Percentiles rank a stretch among this genome's conserved stretches.
Evolutionary conservation across 768 basidiomycete genomes (phyloP).

Genomic region (Podaxis mareebaensis): DNA sequence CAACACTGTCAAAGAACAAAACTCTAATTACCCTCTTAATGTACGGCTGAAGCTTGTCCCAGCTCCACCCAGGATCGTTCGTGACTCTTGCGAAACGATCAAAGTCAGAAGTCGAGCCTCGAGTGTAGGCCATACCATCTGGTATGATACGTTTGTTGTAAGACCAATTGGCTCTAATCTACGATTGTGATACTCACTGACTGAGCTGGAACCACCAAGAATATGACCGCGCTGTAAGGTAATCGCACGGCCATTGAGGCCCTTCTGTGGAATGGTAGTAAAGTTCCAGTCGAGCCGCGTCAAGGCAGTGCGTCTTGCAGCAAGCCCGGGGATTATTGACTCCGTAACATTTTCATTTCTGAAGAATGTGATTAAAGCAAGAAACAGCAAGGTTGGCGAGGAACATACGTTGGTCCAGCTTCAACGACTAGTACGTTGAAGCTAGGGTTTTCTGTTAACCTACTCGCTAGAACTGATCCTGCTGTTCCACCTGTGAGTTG

Average conservation of each 20-base stretch:
- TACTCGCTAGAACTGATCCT: conserved; percentile 30
- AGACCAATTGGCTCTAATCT: conserved; percentile 14
- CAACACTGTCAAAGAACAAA: conserved; percentile 16
- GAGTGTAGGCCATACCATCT: conserved; percentile 27
- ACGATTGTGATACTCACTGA: conserved; percentile 25
- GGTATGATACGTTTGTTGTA: not conserved
- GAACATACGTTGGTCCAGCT: conserved; percentile 18
- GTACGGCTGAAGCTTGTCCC: conserved; percentile 30
- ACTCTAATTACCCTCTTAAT: conserved; percentile 22
- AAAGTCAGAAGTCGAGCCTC: conserved; percentile 19
- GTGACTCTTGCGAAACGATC: conserved; percentile 28
- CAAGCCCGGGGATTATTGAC: conserved; percentile 20
- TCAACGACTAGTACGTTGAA: conserved; percentile 20
- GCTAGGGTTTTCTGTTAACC: conserved; percentile 23
- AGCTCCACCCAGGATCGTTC: conserved; percentile 35
- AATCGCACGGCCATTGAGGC: conserved; percentile 26
- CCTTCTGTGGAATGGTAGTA: conserved; percentile 28
- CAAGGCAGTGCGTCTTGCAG: not conserved
- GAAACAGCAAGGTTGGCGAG: not conserved
- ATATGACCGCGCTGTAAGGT: conserved; percentile 29
- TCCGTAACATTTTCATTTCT: conserved; percentile 11
- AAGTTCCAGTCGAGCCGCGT: conserved; percentile 31
- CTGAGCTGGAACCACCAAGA: conserved; percentile 33
- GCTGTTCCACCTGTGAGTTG: conserved; percentile 27
- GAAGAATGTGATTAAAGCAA: not conserved